These are phyloP conservation scores for Nicotiana paniculata DNA, from an alignment of 257 asterid species.

Conservation along the genomic window DNA sequence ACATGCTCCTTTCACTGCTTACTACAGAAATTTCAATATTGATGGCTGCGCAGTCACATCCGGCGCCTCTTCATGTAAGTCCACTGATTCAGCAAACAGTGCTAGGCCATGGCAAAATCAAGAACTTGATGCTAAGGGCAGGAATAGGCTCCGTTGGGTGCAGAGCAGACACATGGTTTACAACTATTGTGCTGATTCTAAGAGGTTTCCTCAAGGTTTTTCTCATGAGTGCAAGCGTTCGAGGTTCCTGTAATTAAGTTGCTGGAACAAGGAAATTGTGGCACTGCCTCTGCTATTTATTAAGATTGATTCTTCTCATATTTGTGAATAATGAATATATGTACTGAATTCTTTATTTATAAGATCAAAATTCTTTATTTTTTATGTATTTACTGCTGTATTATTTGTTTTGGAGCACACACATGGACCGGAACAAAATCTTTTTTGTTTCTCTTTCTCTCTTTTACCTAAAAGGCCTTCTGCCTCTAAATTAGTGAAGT, in stretches of 20 bases:
- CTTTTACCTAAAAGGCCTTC: too few relatives aligned
- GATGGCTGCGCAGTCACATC: constrained; percentile 21
- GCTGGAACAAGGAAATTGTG: background rate
- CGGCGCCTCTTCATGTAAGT: constrained; percentile 11
- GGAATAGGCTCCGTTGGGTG: constrained; percentile 34
- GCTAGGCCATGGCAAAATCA: constrained; percentile 39
- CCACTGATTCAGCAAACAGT: background rate
- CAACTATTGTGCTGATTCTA: constrained; percentile 32
- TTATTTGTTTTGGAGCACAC: too few relatives aligned
- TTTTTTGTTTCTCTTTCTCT: too few relatives aligned
- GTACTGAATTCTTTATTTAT: too few relatives aligned
- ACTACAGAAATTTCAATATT: constrained; percentile 30
- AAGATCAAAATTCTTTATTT: background rate
- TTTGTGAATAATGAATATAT: background rate
- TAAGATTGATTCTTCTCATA: background rate
- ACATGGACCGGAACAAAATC: too few relatives aligned
- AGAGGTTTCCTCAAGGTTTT: constrained; percentile 33
- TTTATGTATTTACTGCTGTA: background rate
- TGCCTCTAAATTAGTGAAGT: too few relatives aligned
- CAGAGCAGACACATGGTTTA: constrained; percentile 31
- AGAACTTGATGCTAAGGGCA: constrained; percentile 30
- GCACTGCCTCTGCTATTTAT: background rate
- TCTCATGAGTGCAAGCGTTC: constrained; percentile 42
- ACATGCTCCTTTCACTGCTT: constrained; percentile 44
- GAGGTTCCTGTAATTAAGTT: constrained; percentile 9